Evolutionary conservation across 129 eudicot genomes (phyloP).

Genomic region (Tanacetum coccineum): DNA sequence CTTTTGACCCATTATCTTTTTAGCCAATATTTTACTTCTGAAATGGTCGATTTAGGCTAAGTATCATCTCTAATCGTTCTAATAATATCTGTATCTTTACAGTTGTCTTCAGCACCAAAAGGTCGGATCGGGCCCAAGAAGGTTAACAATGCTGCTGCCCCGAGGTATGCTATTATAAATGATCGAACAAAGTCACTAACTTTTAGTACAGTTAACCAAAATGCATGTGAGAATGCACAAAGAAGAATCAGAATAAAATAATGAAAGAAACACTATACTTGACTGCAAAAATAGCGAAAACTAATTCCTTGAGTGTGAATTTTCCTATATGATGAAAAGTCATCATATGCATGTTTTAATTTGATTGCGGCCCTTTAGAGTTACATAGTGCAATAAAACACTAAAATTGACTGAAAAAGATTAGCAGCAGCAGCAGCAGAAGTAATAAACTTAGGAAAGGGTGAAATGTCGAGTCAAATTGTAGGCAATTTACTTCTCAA

Average conservation of each 20-base stretch:
- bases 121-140: conserved; percentile 81
- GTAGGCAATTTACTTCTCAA: neutral
- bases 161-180: conserved; percentile 46
- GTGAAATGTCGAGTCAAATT: neutral
- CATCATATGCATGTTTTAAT: neutral
- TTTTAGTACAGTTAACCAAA: neutral
- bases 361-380: neutral
- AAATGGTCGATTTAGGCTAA: conserved; percentile 2
- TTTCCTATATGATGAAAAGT: too few relatives aligned
- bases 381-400: too few relatives aligned
- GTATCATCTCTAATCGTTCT: neutral
- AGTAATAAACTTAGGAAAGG: neutral
- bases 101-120: conserved; percentile 90
- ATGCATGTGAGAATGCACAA: conserved; percentile 1
- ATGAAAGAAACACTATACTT: neutral
- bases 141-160: conserved; percentile 52
- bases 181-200: neutral
- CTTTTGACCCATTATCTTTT: neutral
- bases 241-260: neutral
- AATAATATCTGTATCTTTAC: conserved; percentile 21
- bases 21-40: neutral
- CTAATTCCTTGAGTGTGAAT: too few relatives aligned
- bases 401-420: too few relatives aligned
- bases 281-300: neutral
- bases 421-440: too few relatives aligned